Base-by-base conservation (phyloP, 768 basidiomycete species). In the Leccinum rimulosum region DNA sequence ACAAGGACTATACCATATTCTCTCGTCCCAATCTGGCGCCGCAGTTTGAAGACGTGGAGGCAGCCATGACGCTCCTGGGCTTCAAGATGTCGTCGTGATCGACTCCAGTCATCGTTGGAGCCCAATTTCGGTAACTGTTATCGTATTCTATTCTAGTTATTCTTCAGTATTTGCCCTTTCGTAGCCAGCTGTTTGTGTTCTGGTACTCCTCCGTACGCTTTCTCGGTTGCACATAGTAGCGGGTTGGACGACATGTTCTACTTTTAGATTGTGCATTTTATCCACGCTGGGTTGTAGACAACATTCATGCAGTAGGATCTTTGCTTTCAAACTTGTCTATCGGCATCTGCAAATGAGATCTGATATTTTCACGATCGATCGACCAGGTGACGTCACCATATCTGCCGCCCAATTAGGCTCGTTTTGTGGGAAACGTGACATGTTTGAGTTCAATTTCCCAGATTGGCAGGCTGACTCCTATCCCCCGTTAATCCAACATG, bases 41-140 rank as follows among this genome's bases (percentile, higher is more conserved):
- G 3, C 73, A 71, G 51, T 63, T 65, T 12, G 66, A 76, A 57
- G 74, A 75, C 15, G 72, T 75, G 22, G 74, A 75, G 57, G 74
- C 75, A 0, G 74, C 74, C 27, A 71, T 75, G 60, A 70, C 71
- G 1, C 73, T 75, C 9, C 63, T 75, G 35, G 75, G 66, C 35
- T 77, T 75, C 62, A 74, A 68, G 58, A 63, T 55, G 43, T 40
- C 62, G 11, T 66, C 50, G 50, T 67, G 52, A 61, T 27, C 5
- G 28, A 45, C 19, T 31, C 40, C 36, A 9, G 12, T 50, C 47
- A 22, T 50, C 40, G 8, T 40, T 49, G 43, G 31, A 52, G 48
- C 30, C 52, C 8, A 35, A n/a, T 9, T 19, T 53, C 27, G 25
- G 22, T 50, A 30, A 43, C 17, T 56, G 59, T 57, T 61, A 56